A percentile compares a stretch with the other conserved stretches of the same genome.
These are phyloP conservation scores for Rhynchospora tenuis DNA, from an alignment of 176 grass and related monocot species.

Conservation along the genomic window DNA sequence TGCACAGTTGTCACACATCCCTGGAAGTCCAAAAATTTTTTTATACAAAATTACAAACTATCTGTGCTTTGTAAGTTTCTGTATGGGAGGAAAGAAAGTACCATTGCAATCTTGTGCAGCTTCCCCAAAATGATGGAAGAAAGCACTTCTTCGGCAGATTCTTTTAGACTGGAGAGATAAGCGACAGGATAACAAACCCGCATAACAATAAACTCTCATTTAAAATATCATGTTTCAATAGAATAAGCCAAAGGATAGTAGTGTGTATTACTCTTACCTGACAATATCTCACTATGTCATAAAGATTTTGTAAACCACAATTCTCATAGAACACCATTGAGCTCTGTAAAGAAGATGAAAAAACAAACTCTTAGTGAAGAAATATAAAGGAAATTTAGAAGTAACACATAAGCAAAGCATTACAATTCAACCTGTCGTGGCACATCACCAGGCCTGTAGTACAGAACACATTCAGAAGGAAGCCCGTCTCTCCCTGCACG, in stretches of 20 bases:
- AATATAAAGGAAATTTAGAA: conserved; percentile 14
- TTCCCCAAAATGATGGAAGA: conserved; percentile 94
- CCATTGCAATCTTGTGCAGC: conserved; percentile 71
- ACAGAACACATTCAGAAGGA: conserved; percentile 83
- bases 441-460: conserved; percentile 79
- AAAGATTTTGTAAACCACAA: conserved; percentile 88
- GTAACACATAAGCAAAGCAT: not conserved
- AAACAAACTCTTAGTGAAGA: conserved; percentile 16
- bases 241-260: conserved; percentile 10
- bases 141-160: conserved; percentile 63
- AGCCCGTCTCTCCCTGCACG: conserved; percentile 86
- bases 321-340: conserved; percentile 98
- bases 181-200: conserved; percentile 8
- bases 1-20: conserved; percentile 55
- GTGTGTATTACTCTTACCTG: conserved; percentile 43
- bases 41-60: conserved; percentile 10
- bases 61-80: not conserved
- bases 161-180: conserved; percentile 53
- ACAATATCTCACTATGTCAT: conserved; percentile 86
- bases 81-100: conserved; percentile 10
- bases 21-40: conserved; percentile 25
- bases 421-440: conserved; percentile 52
- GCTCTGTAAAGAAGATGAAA: conserved; percentile 47
- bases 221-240: not conserved
- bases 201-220: conserved; percentile 5